Evolutionary conservation across 1,139 yeast genomes (phyloP).

Genomic region (Martiniozyma asiatica): DNA sequence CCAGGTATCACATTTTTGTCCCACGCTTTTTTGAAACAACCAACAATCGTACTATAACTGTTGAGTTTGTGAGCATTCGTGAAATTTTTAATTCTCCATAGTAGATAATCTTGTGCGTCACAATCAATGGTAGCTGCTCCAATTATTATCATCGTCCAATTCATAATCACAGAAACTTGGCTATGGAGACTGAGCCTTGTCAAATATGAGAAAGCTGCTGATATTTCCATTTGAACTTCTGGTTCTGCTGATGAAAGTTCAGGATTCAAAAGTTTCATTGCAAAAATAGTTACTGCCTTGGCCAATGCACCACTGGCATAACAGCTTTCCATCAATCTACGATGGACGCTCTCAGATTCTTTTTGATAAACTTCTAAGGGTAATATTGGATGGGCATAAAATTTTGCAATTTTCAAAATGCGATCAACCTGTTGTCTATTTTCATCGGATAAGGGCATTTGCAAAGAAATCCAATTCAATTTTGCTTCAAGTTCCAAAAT

Average conservation of each 20-base stretch:
- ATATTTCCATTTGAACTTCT: constrained; percentile 10
- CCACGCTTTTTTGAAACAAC: constrained; percentile 11
- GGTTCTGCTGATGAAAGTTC: constrained; percentile 5
- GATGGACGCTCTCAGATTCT: constrained; percentile 15
- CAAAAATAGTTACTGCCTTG: constrained; percentile 13
- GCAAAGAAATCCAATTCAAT: constrained; percentile 18
- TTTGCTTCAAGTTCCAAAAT: constrained; percentile 21
- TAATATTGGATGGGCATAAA: constrained; percentile 14
- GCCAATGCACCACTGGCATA: constrained; percentile 15
- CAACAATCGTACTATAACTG: constrained; percentile 7
- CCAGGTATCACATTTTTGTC: neutral
- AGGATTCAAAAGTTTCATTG: constrained; percentile 14
- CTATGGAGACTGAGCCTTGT: constrained; percentile 12
- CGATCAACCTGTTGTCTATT: constrained; percentile 6
- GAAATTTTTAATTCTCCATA: constrained; percentile 13
- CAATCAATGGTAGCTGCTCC: constrained; percentile 12
- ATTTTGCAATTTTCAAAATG: constrained; percentile 13
- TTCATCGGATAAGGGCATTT: constrained; percentile 12
- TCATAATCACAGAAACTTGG: constrained; percentile 10
- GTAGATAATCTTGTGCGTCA: constrained; percentile 12
- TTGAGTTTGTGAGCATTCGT: constrained; percentile 7
- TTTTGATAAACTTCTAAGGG: constrained; percentile 13
- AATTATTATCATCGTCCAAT: constrained; percentile 16
- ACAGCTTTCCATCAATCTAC: constrained; percentile 17
- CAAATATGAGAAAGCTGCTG: constrained; percentile 9